Conservation (phyloP, 2,329 filamentous ascomycete genomes). For the Tolypocladium cylindrosporum region DNA sequence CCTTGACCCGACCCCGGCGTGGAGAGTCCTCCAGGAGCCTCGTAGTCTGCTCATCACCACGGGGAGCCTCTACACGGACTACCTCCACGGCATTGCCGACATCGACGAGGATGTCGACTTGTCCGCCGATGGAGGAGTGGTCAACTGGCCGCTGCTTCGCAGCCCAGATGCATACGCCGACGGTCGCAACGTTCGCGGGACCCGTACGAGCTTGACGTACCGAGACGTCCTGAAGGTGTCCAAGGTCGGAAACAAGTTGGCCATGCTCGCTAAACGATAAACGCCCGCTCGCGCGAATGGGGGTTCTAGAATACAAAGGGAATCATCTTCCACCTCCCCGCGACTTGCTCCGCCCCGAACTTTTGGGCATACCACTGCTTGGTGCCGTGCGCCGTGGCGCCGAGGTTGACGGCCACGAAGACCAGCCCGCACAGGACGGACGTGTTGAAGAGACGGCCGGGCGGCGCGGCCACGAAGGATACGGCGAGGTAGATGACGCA, state of each 20-base stretch:
- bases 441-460: constrained; percentile 54
- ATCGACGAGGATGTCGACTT: constrained; percentile 57
- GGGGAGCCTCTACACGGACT: constrained; percentile 55
- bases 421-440: constrained; percentile 60
- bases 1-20: constrained; percentile 38
- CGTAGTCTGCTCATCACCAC: constrained; percentile 70
- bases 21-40: constrained; percentile 69
- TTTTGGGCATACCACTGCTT: constrained; percentile 68
- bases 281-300: constrained; percentile 7
- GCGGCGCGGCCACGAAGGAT: constrained; percentile 62
- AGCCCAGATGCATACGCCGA: constrained; percentile 32
- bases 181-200: constrained; percentile 47
- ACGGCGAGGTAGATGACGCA: constrained; percentile 76
- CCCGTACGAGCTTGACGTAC: constrained; percentile 66
- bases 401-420: constrained; percentile 73
- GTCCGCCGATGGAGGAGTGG: constrained; percentile 48
- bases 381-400: constrained; percentile 68
- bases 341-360: constrained; percentile 59
- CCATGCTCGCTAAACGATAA: constrained; percentile 33
- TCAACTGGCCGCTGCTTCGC: constrained; percentile 62
- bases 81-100: constrained; percentile 66
- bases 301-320: constrained; percentile 49
- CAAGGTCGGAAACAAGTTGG: constrained; percentile 59
- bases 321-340: constrained; percentile 64
- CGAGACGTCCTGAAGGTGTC: constrained; percentile 79